Conservation (phyloP, 768 basidiomycete genomes). For the Collybiopsis luxurians region DNA sequence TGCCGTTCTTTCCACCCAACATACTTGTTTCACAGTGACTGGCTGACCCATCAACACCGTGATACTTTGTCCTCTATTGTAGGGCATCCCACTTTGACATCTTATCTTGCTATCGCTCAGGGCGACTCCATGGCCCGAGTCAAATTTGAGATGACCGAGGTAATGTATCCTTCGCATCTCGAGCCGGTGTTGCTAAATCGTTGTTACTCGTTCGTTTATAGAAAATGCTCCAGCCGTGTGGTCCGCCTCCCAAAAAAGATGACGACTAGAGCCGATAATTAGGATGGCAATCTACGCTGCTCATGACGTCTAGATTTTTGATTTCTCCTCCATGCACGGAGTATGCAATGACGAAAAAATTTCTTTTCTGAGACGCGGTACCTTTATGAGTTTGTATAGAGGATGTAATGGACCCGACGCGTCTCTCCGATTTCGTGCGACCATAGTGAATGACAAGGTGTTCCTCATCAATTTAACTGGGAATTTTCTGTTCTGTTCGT, state of each 20-base stretch:
- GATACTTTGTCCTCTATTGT: constrained; percentile 91
- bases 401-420: too few relatives aligned
- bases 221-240: constrained; percentile 95
- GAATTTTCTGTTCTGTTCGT: too few relatives aligned
- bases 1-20: neutral
- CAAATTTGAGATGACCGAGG: constrained; percentile 96
- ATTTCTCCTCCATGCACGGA: too few relatives aligned
- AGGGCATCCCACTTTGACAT: constrained; percentile 82
- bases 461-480: too few relatives aligned
- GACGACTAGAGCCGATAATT: constrained; percentile 50
- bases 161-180: constrained; percentile 29
- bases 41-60: constrained; percentile 96
- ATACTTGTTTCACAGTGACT: constrained; percentile 64
- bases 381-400: too few relatives aligned
- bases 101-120: constrained; percentile 90
- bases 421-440: too few relatives aligned
- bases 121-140: constrained; percentile 87
- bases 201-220: constrained; percentile 41
- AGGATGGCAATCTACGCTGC: too few relatives aligned
- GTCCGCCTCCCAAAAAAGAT: constrained; percentile 87
- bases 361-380: too few relatives aligned
- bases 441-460: too few relatives aligned
- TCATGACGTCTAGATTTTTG: too few relatives aligned
- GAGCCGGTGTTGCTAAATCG: constrained; percentile 25
- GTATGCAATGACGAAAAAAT: too few relatives aligned